A percentile compares a stretch with the other conserved stretches of the same genome.
phyloP scores from a whole-genome alignment of 2,329 filamentous ascomycete genomes.

The Berkeleyomyces basicola region DNA sequence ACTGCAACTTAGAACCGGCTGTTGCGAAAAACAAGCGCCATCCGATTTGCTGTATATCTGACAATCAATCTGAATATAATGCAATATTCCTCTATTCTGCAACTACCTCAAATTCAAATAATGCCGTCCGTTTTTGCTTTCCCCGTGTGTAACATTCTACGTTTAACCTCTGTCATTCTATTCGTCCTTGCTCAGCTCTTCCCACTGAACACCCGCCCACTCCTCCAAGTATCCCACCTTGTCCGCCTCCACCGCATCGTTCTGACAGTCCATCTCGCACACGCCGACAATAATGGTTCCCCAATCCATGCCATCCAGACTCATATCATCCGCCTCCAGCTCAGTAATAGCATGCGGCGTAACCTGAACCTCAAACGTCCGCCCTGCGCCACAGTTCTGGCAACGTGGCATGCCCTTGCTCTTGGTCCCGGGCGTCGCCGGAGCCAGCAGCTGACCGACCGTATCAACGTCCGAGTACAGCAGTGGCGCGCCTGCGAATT shows the following conservation, averaged over 20 bases:
- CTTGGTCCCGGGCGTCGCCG: slow-evolving; percentile 7
- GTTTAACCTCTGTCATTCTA: slow-evolving; percentile 13
- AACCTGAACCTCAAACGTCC: slow-evolving; percentile 84
- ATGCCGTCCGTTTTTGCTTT: not conserved
- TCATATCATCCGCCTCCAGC: slow-evolving; percentile 60
- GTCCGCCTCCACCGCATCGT: slow-evolving; percentile 38
- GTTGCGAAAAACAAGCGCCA: not conserved
- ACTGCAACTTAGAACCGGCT: not conserved
- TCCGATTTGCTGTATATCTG: not conserved
- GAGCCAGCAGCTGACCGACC: slow-evolving; percentile 48
- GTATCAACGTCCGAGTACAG: slow-evolving; percentile 66
- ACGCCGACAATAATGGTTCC: slow-evolving; percentile 79
- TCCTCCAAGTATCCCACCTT: slow-evolving; percentile 74
- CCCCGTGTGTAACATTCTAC: not conserved
- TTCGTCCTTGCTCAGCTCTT: slow-evolving; percentile 43
- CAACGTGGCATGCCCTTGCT: slow-evolving; percentile 52
- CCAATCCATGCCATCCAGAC: slow-evolving; percentile 90
- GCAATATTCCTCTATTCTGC: not conserved
- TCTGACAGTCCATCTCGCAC: slow-evolving; percentile 63
- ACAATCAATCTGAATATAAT: not conserved
- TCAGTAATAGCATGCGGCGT: slow-evolving; percentile 81
- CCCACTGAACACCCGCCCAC: slow-evolving; percentile 98
- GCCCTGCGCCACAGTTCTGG: slow-evolving; percentile 52
- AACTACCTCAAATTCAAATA: not conserved
- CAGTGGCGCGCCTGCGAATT: slow-evolving; percentile 55